Conservation (phyloP, 768 basidiomycete genomes). For the Lyophyllum semitale region DNA sequence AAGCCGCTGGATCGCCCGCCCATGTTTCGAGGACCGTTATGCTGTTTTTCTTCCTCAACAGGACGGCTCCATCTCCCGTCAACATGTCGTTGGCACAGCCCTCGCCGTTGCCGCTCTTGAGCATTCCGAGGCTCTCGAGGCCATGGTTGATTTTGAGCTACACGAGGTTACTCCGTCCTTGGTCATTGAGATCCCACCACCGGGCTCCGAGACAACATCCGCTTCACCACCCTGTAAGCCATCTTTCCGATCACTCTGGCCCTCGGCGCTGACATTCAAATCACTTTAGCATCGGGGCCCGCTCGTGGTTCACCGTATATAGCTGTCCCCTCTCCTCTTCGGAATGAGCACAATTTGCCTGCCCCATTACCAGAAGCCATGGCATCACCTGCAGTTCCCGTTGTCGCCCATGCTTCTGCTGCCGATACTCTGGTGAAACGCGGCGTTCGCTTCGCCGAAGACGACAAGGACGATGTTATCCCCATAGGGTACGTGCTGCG, state of each 20-base stretch:
- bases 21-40: constrained; percentile 76
- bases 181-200: constrained; percentile 15
- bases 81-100: constrained; percentile 47
- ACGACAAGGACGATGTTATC: constrained; percentile 66
- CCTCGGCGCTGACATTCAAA: constrained; percentile 9
- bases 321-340: constrained; percentile 51
- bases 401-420: constrained; percentile 1
- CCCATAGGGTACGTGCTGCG: constrained; percentile 73
- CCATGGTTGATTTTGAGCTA: constrained; percentile 55
- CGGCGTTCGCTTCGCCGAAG: constrained; percentile 67
- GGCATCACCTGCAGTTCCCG: constrained; percentile 12
- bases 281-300: constrained; percentile 23
- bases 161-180: constrained; percentile 22
- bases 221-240: constrained; percentile 18
- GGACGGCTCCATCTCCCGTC: constrained; percentile 34
- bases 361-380: constrained; percentile 10
- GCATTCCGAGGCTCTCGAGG: constrained; percentile 67
- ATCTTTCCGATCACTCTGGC: not conserved
- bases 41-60: constrained; percentile 51
- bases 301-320: constrained; percentile 36
- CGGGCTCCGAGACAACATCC: constrained; percentile 14
- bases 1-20: constrained; percentile 68
- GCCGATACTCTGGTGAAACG: constrained; percentile 40
- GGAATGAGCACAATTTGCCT: constrained; percentile 36
- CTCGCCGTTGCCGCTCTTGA: constrained; percentile 73